A percentile compares a stretch with the other conserved stretches of the same genome.
Conservation (phyloP, 768 basidiomycete species). For the Panaeolus papilionaceus region DNA sequence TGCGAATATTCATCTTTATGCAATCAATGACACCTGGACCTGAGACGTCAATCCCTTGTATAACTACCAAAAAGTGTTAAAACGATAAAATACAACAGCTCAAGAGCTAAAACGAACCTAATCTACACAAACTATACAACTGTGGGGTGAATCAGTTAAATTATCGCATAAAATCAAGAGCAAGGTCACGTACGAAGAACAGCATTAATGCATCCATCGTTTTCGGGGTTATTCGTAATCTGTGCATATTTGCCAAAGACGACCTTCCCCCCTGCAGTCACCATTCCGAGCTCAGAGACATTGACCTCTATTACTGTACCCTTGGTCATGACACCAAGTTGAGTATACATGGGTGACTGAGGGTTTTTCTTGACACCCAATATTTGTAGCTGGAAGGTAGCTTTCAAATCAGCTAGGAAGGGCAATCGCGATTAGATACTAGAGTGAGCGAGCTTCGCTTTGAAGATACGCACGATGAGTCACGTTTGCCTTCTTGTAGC, state of each 20-base stretch:
- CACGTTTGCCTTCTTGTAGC: conserved; percentile 98
- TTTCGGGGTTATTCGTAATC: conserved; percentile 94
- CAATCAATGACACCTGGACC: background rate
- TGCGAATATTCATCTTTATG: background rate
- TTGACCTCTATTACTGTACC: conserved; percentile 99
- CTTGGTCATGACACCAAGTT: conserved; percentile 96
- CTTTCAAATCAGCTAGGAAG: conserved; percentile 87
- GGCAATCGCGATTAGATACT: conserved; percentile 14
- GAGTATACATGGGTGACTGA: conserved; percentile 97
- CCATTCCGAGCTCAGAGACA: conserved; percentile 97
- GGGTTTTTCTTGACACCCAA: conserved; percentile 99
- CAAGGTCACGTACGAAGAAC: conserved; percentile 75
- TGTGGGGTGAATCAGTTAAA: background rate
- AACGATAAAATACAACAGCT: conserved; percentile 3
- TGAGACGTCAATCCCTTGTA: background rate
- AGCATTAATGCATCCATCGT: conserved; percentile 96
- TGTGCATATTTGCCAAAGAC: conserved; percentile 95
- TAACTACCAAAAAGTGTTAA: background rate
- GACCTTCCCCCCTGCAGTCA: conserved; percentile 95
- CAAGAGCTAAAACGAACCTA: background rate
- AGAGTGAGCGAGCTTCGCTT: background rate
- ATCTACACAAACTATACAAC: conserved; percentile 4
- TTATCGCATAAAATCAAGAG: background rate
- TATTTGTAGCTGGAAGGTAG: conserved; percentile 98
- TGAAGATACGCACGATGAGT: conserved; percentile 83